A percentile compares a stretch with the other conserved stretches of the same genome.
Evolutionary conservation across 352 stramenopile genomes (phyloP).

Genomic region (Globisporangium nunn): DNA sequence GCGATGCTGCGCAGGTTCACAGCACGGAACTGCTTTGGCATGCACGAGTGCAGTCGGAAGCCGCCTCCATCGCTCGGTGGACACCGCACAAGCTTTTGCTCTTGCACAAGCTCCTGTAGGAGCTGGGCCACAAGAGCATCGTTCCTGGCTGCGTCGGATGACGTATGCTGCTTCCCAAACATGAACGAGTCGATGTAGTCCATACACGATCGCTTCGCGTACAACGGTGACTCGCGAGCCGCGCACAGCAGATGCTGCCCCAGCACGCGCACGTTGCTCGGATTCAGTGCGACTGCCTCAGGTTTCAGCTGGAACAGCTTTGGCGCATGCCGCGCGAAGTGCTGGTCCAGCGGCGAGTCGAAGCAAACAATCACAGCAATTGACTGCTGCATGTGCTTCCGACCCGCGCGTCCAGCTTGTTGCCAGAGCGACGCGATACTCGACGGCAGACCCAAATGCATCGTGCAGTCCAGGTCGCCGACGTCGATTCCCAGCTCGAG

Average conservation of each 20-base stretch:
- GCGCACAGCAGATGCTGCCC: conserved; percentile 93
- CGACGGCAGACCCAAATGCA: conserved; percentile 94
- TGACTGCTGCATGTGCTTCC: conserved; percentile 69
- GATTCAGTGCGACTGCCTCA: conserved; percentile 81
- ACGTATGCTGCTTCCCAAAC: conserved; percentile 19
- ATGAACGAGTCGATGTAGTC: conserved; percentile 59
- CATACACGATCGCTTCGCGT: conserved; percentile 46
- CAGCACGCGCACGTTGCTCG: conserved; percentile 83
- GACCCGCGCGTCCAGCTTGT: conserved; percentile 93
- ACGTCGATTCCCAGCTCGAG: conserved; percentile 97
- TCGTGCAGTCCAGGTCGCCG: conserved; percentile 91
- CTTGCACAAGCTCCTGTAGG: conserved; percentile 21
- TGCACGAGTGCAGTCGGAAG: conserved; percentile 53
- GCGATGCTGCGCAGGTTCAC: conserved; percentile 69
- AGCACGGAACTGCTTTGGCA: conserved; percentile 43
- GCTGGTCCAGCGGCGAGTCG: conserved; percentile 92
- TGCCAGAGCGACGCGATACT: conserved; percentile 94
- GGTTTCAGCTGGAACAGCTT: conserved; percentile 67
- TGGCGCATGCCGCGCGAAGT: conserved; percentile 58
- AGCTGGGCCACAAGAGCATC: neutral
- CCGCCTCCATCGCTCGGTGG: conserved; percentile 25
- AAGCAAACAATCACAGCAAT: conserved; percentile 94
- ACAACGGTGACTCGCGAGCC: conserved; percentile 88
- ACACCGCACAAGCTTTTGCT: conserved; percentile 37
- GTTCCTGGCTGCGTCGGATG: neutral